Evolutionary conservation across 768 basidiomycete species (phyloP).

Genomic region (Lentinula raphanica): DNA sequence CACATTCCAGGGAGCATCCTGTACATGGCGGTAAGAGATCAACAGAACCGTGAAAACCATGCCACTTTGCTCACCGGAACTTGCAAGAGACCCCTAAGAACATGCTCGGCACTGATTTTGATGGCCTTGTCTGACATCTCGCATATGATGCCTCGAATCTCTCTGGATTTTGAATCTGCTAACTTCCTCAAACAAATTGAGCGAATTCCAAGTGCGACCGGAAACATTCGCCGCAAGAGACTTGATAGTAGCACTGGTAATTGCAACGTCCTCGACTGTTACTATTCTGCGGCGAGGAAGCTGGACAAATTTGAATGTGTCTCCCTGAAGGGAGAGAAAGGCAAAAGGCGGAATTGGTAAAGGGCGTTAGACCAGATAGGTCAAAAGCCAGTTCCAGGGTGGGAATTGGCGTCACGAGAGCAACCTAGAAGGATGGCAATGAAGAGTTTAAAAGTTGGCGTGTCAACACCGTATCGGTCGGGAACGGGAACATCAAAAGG

Average conservation of each 20-base stretch:
- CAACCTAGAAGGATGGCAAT: constrained; percentile 83
- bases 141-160: constrained; percentile 71
- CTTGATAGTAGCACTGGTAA: constrained; percentile 88
- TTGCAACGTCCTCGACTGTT: constrained; percentile 81
- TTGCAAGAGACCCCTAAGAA: constrained; percentile 89
- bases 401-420: constrained; percentile 68
- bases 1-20: constrained; percentile 84
- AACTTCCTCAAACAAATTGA: constrained; percentile 82
- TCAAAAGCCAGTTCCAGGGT: constrained; percentile 86
- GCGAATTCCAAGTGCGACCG: constrained; percentile 90
- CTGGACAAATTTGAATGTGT: constrained; percentile 89
- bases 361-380: constrained; percentile 77
- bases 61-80: constrained; percentile 61
- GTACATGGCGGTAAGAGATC: constrained; percentile 10
- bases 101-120: constrained; percentile 89
- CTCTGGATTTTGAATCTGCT: constrained; percentile 63
- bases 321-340: constrained; percentile 80
- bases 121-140: constrained; percentile 94
- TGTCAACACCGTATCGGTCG: constrained; percentile 82
- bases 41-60: background rate
- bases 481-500: constrained; percentile 86
- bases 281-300: constrained; percentile 81
- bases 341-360: constrained; percentile 81
- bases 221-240: constrained; percentile 86
- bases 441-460: constrained; percentile 81